Evolutionary conservation across 2,329 filamentous ascomycete species (phyloP), one percentile per base, ranked within the genome.

Genomic region (Monosporascus sp.): DNA sequence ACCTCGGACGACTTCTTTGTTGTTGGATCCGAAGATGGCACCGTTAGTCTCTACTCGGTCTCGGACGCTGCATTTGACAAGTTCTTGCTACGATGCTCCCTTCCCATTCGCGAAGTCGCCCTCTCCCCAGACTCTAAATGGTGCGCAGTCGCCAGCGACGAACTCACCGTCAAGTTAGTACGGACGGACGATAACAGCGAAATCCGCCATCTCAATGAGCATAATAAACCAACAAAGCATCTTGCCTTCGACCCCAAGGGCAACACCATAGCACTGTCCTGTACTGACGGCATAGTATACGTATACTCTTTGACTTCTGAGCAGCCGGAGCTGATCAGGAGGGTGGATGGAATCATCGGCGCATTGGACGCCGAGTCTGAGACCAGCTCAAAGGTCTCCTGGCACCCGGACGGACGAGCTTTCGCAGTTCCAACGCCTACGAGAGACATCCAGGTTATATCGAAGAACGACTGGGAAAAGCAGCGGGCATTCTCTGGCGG

Each of bases 111-210:
- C 64, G 91, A 97, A 68, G 78, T 99, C 51, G 86, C 89, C 4
- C 76, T 99, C 16, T 92, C 91, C 2, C 81, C 84, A 2, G 89
- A 97, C 67, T 81, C 83, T 0, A 82, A 89, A 63, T 97, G 91
- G 92, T 89, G 87, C 59, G 94, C 94, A 31, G 91, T 97, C 26
- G 91, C 92, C n/a, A 97, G 92, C 77, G 95, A 97, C 69, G 94
- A 99, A 70, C 77, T 96, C 54, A 88, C 87, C 1, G 90, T 97
- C 60, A 96, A 96, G 69, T 75, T 99, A 22, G 90, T 99, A 57
- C 88, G 88, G 63, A 88, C 87, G 35, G 78, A 85, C 47, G 89
- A 97, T 67, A 92, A 87, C 69, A 85, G 79, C 22, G 80, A 84
- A 59, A 81, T 96, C 49, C 85, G 88, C 63, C 87, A 88, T 59